Base-by-base conservation (phyloP, 345 rosid species). In the Brassica cretica region DNA sequence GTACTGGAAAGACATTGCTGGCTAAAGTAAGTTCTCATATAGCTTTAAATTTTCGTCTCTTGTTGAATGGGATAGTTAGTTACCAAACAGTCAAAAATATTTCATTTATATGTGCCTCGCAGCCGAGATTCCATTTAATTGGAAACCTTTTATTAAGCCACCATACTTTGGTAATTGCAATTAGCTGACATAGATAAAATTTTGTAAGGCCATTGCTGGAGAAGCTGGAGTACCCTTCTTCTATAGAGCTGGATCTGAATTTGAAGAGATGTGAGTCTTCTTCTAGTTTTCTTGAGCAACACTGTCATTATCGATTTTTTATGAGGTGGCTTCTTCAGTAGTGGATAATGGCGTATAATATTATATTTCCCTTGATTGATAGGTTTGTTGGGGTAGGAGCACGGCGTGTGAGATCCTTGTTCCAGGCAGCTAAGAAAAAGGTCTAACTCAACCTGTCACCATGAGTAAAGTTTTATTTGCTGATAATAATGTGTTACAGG, bases 351-450 rank as follows among this genome's bases (percentile, higher is more conserved):
- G 30, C 41, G 5, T 15, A 35, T 74, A 27, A 64, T 15, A 55
- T 62, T 39, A 71, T 46, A 55, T 64, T 75, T 71, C 62, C 63
- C 30, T 70, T 74, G 68, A 75, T 10, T 77, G 76, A 76, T 84
- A 96, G 99, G 99, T 96, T 93, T 88, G 98, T 96, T 71, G 99
- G 99, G 30, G 99, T 96, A 66, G 98, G 98, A 78, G 97, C 98
- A 58, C 90, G 97, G 59, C 97, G 97, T 69, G 97, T 94, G 66
- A 86, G 98, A 85, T 92, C 98, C 70, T 88, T 94, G 68, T 94
- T 94, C 81, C 97, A 94, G 83, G 98, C 96, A 64, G 98, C 98
- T 69, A 94, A 92, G 81, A 94, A 94, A 73, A 94, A 94, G 94
- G 98, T 93, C 51, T 16, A 70, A 56, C 72, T 79, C 68, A 37